Evolutionary conservation across 768 basidiomycete species (phyloP), one percentile per base, ranked within the genome.

Genomic region (Chlorophyllum brunneum): DNA sequence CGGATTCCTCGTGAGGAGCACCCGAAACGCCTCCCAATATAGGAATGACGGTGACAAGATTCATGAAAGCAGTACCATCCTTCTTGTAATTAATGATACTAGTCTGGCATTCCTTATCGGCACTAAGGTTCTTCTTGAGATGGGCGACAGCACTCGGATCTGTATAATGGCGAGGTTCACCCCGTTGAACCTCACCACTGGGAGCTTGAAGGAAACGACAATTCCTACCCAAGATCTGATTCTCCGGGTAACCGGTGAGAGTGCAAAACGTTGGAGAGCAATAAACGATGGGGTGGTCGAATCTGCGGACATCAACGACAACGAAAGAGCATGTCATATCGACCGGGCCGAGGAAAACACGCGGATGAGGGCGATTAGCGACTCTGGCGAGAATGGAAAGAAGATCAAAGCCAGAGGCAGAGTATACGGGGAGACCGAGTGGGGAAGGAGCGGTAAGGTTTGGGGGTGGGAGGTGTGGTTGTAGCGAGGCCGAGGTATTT

Each of bases 291-390:
- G 95, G 92, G 27, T 73, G 71, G 65, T 99, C 97, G 57, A 81
- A 80, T 50, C 88, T 73, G 4, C 88, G 80, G 20, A 85, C 79
- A 64, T 99, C 97, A 38, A 85, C 86, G 34, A 99, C 88, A 60
- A 90, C 79, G 67, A 98, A 99, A n/a, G 86, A 82, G 64, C 92
- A 95, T 5, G 88, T 86, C 54, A 93, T 73, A 67, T 99, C 95
- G 24, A 98, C 90, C 0, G 95, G 92, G 13, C 97, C 95, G 15
- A 98, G 79, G 8, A 75, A 69, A 37, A 98, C 78, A 53, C 73
- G 80, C 1, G 92, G 91, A 59, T 86, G 79, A 0, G 82, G 82
- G 5, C 95, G 79, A 13, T 74, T 78, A 5, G 79, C 84, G 6
- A 98, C 86, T 6, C 91, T 79, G 8, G 87, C 77, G 23, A 98